Conservation (phyloP, 495 filamentous ascomycete genomes). For the Aspergillus homomorphus region DNA sequence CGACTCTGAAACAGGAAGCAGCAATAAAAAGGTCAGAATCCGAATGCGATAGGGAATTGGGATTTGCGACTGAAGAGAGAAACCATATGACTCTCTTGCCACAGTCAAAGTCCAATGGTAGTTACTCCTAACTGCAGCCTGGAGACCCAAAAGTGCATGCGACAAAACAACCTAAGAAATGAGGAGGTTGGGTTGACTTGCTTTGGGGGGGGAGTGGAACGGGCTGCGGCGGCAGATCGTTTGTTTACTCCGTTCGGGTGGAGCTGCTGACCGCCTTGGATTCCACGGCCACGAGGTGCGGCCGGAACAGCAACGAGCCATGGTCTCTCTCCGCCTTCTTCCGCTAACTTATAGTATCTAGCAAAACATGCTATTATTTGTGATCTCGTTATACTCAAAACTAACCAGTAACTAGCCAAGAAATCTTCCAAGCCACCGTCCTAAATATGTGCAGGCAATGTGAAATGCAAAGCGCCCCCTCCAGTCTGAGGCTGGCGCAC, state of each 20-base stretch:
- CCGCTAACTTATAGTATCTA: not conserved
- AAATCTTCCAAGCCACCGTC: not conserved
- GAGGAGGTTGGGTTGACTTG: conserved; percentile 20
- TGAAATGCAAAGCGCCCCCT: not conserved
- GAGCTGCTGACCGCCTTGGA: conserved; percentile 18
- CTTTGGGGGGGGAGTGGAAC: not conserved
- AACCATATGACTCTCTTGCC: conserved; percentile 1
- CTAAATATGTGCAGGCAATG: not conserved
- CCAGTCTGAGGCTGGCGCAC: not conserved
- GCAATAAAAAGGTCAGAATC: not conserved
- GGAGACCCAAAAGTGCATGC: not conserved
- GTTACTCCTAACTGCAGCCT: not conserved
- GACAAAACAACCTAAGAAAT: conserved; percentile 2
- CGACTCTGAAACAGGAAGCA: conserved; percentile 1
- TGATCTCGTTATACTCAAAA: too few relatives aligned
- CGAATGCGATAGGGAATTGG: not conserved
- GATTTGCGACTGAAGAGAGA: not conserved
- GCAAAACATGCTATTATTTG: not conserved
- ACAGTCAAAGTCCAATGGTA: not conserved
- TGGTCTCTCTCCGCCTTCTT: not conserved
- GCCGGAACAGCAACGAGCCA: not conserved
- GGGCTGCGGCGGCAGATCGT: conserved; percentile 24
- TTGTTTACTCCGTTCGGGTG: conserved; percentile 19
- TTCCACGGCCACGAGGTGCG: conserved; percentile 5
- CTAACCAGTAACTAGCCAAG: not conserved